phyloP scores from a whole-genome alignment of 805 yeast genomes.

The Candida palmyrensis region DNA sequence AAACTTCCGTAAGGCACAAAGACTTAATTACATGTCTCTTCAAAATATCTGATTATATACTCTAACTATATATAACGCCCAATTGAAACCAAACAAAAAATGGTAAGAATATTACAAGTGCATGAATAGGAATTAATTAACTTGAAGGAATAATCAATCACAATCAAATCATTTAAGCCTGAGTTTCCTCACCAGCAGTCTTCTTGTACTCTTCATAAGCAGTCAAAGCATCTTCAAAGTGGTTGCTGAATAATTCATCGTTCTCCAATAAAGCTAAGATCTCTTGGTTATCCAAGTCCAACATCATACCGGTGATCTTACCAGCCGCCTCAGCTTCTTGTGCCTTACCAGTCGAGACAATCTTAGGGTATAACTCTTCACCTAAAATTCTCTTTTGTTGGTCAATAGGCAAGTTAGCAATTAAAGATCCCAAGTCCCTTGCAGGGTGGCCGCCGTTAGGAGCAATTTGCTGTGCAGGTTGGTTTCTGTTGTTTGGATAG shows the following conservation, averaged over 20 bases:
- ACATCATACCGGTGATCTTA: constrained; percentile 98
- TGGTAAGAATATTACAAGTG: too few relatives aligned
- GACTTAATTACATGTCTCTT: too few relatives aligned
- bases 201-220: constrained; percentile 91
- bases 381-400: constrained; percentile 97
- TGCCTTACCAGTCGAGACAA: constrained; percentile 80
- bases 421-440: constrained; percentile 55
- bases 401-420: constrained; percentile 69
- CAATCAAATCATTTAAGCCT: constrained; percentile 4
- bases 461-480: constrained; percentile 31
- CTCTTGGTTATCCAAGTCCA: constrained; percentile 90
- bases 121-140: too few relatives aligned
- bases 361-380: constrained; percentile 93
- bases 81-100: too few relatives aligned
- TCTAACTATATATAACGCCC: too few relatives aligned
- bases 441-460: constrained; percentile 14
- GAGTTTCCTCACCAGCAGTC: constrained; percentile 28
- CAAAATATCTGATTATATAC: too few relatives aligned
- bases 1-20: too few relatives aligned
- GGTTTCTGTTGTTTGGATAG: constrained; percentile 45
- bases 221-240: constrained; percentile 88
- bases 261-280: constrained; percentile 84
- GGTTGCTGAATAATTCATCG: constrained; percentile 82
- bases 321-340: constrained; percentile 94
- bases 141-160: background rate